Base-by-base conservation (phyloP, 352 stramenopile genomes). In the Pythium aristosporum region DNA sequence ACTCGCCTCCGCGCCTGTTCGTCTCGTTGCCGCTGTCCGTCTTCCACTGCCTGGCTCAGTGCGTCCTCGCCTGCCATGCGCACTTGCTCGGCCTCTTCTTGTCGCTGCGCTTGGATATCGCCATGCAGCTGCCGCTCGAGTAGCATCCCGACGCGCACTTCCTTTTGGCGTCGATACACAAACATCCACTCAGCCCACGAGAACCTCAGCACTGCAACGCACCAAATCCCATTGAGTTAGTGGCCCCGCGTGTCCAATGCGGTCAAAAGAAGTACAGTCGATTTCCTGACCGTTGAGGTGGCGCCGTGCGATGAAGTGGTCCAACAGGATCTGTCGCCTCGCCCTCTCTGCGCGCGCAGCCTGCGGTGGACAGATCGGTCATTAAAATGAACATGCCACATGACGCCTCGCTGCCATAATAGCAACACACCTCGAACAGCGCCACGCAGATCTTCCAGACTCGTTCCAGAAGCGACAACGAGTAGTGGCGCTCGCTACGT, bases 61-160 rank as follows among this genome's bases (percentile, higher is more conserved):
- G 53, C 67, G 42, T 92, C 80, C 63, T 92, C 83, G 5, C 71
- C 15, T 15, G 68, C 58, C 81, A 92, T 90, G 2, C 47, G 42
- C 1, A 25, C 50, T 0, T 42, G 3, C 20, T 90, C 83, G 3
- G 21, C 32, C 34, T 76, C 63, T 56, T 77, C 57, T 15, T 58
- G 67, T 32, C 63, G 30, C 8, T 73, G 63, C 28, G 76, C 54
- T 16, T 65, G 50, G 21, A 88, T 54, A 16, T 79, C 69, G 21
- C 65, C 23, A 5, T 86, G 77, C n/a, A 90, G 51, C 41, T 71
- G 51, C 25, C 61, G 68, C 21, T 83, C 64, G 1, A 80, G 75
- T 25, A 71, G 57, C 46, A 80, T 73, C 23, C 76, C 79, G 12
- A 70, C 72, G 1, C 65, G 66, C 10, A 78, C 61, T 61, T 88